phyloP scores from a whole-genome alignment of 805 yeast genomes.

The Spathaspora sp. region DNA sequence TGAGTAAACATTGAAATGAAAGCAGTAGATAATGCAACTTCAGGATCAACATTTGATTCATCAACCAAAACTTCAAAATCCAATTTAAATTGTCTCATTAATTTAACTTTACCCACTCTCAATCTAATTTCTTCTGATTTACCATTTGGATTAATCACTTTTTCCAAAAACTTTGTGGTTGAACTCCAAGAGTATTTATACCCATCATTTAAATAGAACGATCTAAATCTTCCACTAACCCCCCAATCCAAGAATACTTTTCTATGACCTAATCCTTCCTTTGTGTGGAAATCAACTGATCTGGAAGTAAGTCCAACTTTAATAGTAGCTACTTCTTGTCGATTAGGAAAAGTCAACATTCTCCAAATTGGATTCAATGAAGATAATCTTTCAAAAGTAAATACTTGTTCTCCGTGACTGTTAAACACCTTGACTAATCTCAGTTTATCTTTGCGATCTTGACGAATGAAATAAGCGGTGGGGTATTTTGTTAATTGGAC shows the following conservation, averaged over 20 bases:
- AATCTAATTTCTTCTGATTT: constrained; percentile 52
- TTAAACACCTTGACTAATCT: constrained; percentile 49
- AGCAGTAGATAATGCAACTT: constrained; percentile 55
- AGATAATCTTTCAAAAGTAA: constrained; percentile 50
- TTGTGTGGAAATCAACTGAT: constrained; percentile 47
- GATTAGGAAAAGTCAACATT: constrained; percentile 40
- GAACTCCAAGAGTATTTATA: constrained; percentile 54
- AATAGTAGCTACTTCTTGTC: constrained; percentile 48
- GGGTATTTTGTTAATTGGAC: constrained; percentile 38
- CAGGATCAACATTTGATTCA: constrained; percentile 43
- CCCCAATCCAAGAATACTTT: constrained; percentile 35
- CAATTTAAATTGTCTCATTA: constrained; percentile 55
- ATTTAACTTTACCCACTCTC: constrained; percentile 51
- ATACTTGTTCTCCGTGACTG: constrained; percentile 36
- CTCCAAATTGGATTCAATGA: constrained; percentile 50
- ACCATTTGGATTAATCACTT: constrained; percentile 52
- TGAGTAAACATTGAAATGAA: constrained; percentile 63
- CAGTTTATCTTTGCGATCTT: constrained; percentile 44
- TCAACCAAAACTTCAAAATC: constrained; percentile 59
- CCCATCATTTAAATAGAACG: constrained; percentile 52
- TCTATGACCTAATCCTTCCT: constrained; percentile 43
- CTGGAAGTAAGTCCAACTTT: constrained; percentile 45
- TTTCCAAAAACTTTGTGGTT: constrained; percentile 49
- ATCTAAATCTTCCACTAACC: constrained; percentile 37
- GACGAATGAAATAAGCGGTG: constrained; percentile 43